phyloP scores from a whole-genome alignment of 129 eudicot genomes.

The Logfia minima region DNA sequence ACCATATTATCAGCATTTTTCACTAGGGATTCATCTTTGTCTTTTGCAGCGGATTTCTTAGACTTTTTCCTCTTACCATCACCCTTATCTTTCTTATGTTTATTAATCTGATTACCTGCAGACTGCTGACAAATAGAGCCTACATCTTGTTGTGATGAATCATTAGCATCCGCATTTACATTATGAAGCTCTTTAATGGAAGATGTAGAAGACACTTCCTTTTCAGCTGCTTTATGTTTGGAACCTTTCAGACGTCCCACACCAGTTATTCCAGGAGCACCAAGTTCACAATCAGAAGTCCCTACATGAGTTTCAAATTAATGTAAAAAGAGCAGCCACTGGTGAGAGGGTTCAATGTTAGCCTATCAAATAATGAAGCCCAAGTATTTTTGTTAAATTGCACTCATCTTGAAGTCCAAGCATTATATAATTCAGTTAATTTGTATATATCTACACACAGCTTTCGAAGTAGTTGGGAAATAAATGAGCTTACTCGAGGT shows the following conservation, averaged over 20 bases:
- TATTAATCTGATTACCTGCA: conserved; percentile 13
- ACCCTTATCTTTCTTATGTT: conserved; percentile 25
- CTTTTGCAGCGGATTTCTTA: conserved; percentile 22
- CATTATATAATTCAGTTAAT: not conserved
- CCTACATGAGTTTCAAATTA: conserved; percentile 28
- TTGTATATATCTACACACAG: not conserved
- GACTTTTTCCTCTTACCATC: conserved; percentile 21
- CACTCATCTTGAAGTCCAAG: not conserved
- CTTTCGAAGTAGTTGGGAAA: not conserved
- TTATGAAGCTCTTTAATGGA: conserved; percentile 7
- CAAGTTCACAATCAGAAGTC: conserved; percentile 24
- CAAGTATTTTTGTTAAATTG: too few species aligned
- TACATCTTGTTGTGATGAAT: conserved; percentile 16
- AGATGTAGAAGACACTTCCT: conserved; percentile 27
- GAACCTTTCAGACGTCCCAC: conserved; percentile 16
- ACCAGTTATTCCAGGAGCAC: conserved; percentile 24
- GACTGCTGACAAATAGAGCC: conserved; percentile 2
- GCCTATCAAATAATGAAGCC: not conserved
- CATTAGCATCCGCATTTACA: conserved; percentile 15
- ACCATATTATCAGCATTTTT: conserved; percentile 22
- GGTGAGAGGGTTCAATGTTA: conserved; percentile 8
- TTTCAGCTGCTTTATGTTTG: conserved; percentile 27
- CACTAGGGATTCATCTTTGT: conserved; percentile 26
- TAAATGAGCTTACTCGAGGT: not conserved
- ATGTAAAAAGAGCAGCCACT: not conserved